These are phyloP conservation scores for Stropharia rugosoannulata DNA, from an alignment of 768 basidiomycete species.

Conservation along the genomic window DNA sequence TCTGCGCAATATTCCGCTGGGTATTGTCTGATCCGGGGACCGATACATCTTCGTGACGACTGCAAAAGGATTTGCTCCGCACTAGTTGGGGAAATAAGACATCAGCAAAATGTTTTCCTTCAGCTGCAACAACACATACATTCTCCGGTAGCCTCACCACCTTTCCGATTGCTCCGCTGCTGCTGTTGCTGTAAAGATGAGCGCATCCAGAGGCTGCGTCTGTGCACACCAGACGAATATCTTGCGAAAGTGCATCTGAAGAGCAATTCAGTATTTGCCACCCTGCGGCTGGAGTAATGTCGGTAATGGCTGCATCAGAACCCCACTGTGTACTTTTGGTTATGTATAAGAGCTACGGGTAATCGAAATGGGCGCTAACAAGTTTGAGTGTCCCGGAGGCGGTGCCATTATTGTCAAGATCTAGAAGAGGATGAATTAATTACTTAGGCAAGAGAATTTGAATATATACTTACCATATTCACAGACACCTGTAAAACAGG, in stretches of 20 bases:
- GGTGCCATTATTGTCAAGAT: slow-evolving; percentile 26
- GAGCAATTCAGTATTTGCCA: slow-evolving; percentile 52
- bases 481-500: slow-evolving; percentile 37
- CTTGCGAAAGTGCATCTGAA: slow-evolving; percentile 36
- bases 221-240: slow-evolving; percentile 49
- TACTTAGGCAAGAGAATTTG: not conserved
- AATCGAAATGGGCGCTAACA: slow-evolving; percentile 24
- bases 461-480: slow-evolving; percentile 29
- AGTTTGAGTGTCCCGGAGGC: slow-evolving; percentile 40
- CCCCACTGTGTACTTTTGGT: slow-evolving; percentile 32
- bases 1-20: slow-evolving; percentile 29
- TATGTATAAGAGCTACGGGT: not conserved
- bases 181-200: slow-evolving; percentile 32
- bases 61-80: slow-evolving; percentile 39
- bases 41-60: slow-evolving; percentile 41
- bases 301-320: slow-evolving; percentile 32
- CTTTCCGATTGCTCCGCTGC: slow-evolving; percentile 41
- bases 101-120: not conserved
- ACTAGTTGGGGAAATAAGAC: slow-evolving; percentile 22
- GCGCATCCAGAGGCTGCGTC: slow-evolving; percentile 30
- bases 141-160: slow-evolving; percentile 52
- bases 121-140: slow-evolving; percentile 30
- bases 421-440: slow-evolving; percentile 19
- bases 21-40: slow-evolving; percentile 43
- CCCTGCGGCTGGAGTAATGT: slow-evolving; percentile 48